These are phyloP conservation scores for Cnidoscolus chayamansa DNA, from an alignment of 441 rosid genomes.

Conservation along the genomic window DNA sequence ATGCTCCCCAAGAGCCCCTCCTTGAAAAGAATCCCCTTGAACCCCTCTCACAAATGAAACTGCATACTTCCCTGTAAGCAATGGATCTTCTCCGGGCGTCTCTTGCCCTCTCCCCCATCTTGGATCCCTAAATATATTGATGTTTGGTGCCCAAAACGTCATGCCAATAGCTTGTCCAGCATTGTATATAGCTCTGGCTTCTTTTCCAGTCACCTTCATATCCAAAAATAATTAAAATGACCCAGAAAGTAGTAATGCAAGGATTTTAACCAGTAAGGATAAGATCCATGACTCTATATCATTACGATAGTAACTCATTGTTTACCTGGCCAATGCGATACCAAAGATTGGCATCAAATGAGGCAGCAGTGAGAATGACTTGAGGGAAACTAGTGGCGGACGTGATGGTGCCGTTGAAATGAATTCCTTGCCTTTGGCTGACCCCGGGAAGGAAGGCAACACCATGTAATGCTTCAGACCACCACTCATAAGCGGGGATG, in stretches of 20 bases:
- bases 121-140: conserved; percentile 79
- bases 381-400: conserved; percentile 82
- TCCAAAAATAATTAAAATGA: background rate
- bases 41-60: conserved; percentile 72
- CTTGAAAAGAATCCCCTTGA: conserved; percentile 70
- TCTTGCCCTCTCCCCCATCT: conserved; percentile 98
- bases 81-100: conserved; percentile 91
- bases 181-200: conserved; percentile 75
- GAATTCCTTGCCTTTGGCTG: conserved; percentile 45
- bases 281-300: no score
- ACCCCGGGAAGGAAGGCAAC: conserved; percentile 46
- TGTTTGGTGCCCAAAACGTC: conserved; percentile 91
- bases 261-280: background rate
- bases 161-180: conserved; percentile 67
- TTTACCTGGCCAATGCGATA: conserved; percentile 68
- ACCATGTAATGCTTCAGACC: conserved; percentile 87
- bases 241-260: no score
- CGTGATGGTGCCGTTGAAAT: conserved; percentile 49
- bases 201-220: conserved; percentile 49
- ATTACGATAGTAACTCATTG: background rate
- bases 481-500: conserved; percentile 70
- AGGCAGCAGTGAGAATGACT: conserved; percentile 71
- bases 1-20: conserved; percentile 43
- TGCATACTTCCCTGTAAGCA: conserved; percentile 58
- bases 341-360: conserved; percentile 63